Base-by-base conservation (phyloP, 768 basidiomycete genomes). In the Boletus tylopilopsis region DNA sequence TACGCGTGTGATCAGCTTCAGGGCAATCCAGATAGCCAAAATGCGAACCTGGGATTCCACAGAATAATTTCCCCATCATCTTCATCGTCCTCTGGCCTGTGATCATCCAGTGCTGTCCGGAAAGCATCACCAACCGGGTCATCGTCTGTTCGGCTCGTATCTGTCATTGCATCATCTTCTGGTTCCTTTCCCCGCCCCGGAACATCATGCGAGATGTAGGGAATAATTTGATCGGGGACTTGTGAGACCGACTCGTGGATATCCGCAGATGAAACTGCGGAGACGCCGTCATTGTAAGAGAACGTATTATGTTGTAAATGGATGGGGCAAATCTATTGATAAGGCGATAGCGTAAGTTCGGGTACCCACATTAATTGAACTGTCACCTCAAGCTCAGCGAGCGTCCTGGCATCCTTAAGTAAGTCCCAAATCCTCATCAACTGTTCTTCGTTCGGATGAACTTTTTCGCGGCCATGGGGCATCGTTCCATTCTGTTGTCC, bases 361-460 rank as follows among this genome's bases (percentile, higher is more conserved):
- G 48, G 25, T 44, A 51, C 36, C 42, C 24, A 50, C 15, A 34
- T 25, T 19, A 45, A 51, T 49, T 25, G 6, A 58, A 33, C 67
- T 37, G 73, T 49, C 53, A 88, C 89, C 73, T 83, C 76, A 47
- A 78, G 68, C 48, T 76, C 73, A 22, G 78, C 77, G 21, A 95
- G 64, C 6, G 71, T 66, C 54, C 71, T 75, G 1, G 85, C 87
- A 61, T 96, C 92, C 13, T 76, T 69, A 40, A 94, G 72, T 35
- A 96, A 71, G 68, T 96, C 95, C 39, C 81, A 76, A 50, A 99
- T 88, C 56, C 96, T 77, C 91, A 97, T 94, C 36, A 99, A 70
- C 58, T 94, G 90, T 72, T 95, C 93, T 50, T 90, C 94, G 58
- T 99, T 98, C 8, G 96, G 96, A 71, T 98, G 86, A 1, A 80